Base-by-base conservation (phyloP, 768 basidiomycete genomes). In the Boletellus sp. region DNA sequence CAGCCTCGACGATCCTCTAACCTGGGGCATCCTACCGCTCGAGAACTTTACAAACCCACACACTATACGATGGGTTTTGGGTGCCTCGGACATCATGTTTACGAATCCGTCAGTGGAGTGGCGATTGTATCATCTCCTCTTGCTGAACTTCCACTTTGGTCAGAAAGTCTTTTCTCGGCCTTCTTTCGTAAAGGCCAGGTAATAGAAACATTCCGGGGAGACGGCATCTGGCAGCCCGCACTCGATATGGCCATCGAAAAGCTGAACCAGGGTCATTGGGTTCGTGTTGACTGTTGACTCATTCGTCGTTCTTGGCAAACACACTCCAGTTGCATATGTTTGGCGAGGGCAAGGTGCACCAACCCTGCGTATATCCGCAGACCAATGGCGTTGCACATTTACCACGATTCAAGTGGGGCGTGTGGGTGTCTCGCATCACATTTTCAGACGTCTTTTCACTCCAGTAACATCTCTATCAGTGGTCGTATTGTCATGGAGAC, bases 131-230 rank as follows among this genome's bases (percentile, higher is more conserved):
- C 33, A 11, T 49, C 20, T 37, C 38, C 12, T 16, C 8, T n/a
- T 41, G 37, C 50, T 68, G 45, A 70, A 51, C 32, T 45, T 42
- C 24, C 43, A 6, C 36, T 53, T 48, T 43, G 54, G 60, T 46
- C 65, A 78, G 75, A 65, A 66, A 94, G 91, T 67, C 56, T 90
- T 39, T 84, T 87, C 73, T 86, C 87, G 0, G 73, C 78, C 46
- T 95, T 96, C 74, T 96, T 98, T 68, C 77, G 83, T 43, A 76
- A 82, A 12, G 94, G 94, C 9, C 94, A 96, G 68, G 91, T 92
- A 19, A 75, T 96, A 48, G 92, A 98, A 68, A 96, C 93, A 0
- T 84, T 92, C 63, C 78, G 94, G 42, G 94, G 94, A n/a, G 77
- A 78, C 24, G 94, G 94, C 2, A 81, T 96, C 47, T 86, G 87